Base-by-base conservation (phyloP, 2,329 filamentous ascomycete species). In the Aspergillus carbonarius region DNA sequence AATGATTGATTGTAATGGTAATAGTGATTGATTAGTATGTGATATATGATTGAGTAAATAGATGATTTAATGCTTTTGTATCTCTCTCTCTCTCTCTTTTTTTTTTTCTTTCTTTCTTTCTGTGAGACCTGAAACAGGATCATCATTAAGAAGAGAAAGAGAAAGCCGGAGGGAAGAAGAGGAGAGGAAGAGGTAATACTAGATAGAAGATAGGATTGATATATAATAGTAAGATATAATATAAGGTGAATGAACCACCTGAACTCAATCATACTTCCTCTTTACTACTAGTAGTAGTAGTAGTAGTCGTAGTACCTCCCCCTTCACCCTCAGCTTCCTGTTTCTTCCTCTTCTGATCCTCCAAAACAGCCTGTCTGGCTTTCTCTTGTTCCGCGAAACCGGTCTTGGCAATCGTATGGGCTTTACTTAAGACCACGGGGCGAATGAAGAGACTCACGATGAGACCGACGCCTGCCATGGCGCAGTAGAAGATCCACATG, bases 401-500 rank as follows among this genome's bases (percentile, higher is more conserved):
- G 0, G 78, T 80, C 66, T 77, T 78, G 10, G 73, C 71, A 53
- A 78, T 64, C n/a, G 77, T 75, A 62, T 81, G 78, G 42, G 71
- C 66, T 58, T 69, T 72, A 55, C 70, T 78, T 50, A 82, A 64
- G 25, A 72, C 73, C 8, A 72, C 70, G 13, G 70, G 72, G 5
- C 66, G 65, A 20, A 80, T 69, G 40, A 79, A 73, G 10, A 74
- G 54, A 35, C 79, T 79, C 1, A 79, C 61, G 6, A 78, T 44
- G 6, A 79, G 64, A 1, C 74, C 77, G 8, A 74, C 25, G 2
- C 65, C 75, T 2, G 67, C 71, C 4, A 78, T 61, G 9, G 60
- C 69, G 0, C 77, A 75, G 57, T 81, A 83, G 53, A 83, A 76
- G 40, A 83, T 79, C 79, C 81, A 84, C 64, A 81, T 79, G 27